Conservation (phyloP, 2,329 filamentous ascomycete species). For the Exophiala sp. region DNA sequence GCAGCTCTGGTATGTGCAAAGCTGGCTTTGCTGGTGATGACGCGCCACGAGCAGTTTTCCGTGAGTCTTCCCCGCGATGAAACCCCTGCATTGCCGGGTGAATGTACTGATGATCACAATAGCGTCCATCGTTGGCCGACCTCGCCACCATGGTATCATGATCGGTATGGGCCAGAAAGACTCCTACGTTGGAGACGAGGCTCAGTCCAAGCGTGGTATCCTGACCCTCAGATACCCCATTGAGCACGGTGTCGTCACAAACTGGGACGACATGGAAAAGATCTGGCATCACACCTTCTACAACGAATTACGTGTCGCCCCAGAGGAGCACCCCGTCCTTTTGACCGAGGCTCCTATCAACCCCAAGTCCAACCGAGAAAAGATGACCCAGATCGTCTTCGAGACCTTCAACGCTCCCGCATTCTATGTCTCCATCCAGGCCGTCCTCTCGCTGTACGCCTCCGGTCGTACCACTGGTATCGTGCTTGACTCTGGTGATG, state of each 20-base stretch:
- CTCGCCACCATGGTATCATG: conserved; percentile 99
- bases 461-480: conserved; percentile 99
- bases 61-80: conserved; percentile 59
- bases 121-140: conserved; percentile 99
- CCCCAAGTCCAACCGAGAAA: conserved; percentile 99
- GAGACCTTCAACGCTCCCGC: conserved; percentile 99
- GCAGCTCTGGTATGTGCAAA: conserved; percentile 99
- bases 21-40: conserved; percentile 99
- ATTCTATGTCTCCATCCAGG: conserved; percentile 99
- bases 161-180: conserved; percentile 99
- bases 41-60: conserved; percentile 99
- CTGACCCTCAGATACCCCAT: conserved; percentile 98
- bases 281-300: conserved; percentile 99
- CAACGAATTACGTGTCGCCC: conserved; percentile 99
- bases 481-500: conserved; percentile 98
- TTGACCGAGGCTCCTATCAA: conserved; percentile 99
- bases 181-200: conserved; percentile 99
- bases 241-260: conserved; percentile 99
- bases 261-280: conserved; percentile 99
- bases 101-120: conserved; percentile 21
- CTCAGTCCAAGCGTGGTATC: conserved; percentile 99
- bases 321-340: conserved; percentile 99
- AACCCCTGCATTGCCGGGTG: not conserved
- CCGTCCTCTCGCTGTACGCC: conserved; percentile 97
- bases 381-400: conserved; percentile 99